Conservation (phyloP, 2,329 filamentous ascomycete species). For the Trichoderma sp. region DNA sequence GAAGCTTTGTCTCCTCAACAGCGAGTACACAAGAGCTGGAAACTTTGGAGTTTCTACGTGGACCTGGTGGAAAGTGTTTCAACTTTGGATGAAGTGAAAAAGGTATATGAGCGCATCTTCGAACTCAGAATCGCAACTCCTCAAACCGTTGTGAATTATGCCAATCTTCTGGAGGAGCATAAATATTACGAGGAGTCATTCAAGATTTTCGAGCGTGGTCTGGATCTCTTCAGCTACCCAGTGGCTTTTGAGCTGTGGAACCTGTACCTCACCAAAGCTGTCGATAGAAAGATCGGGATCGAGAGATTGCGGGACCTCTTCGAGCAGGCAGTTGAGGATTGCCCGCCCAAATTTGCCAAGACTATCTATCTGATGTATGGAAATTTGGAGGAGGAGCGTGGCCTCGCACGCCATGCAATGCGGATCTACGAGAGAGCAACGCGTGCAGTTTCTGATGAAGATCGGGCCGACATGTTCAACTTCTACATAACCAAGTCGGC, state of each 20-base stretch:
- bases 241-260: constrained; percentile 99
- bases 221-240: constrained; percentile 98
- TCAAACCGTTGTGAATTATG: constrained; percentile 98
- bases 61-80: constrained; percentile 95
- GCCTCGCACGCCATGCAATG: constrained; percentile 94
- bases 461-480: constrained; percentile 96
- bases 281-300: constrained; percentile 93
- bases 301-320: constrained; percentile 93
- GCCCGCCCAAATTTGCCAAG: constrained; percentile 94
- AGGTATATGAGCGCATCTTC: constrained; percentile 96
- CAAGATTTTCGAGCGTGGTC: constrained; percentile 93
- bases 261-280: constrained; percentile 93
- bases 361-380: constrained; percentile 98
- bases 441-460: constrained; percentile 89
- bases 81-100: constrained; percentile 86
- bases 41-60: constrained; percentile 98
- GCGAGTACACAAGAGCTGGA: constrained; percentile 98
- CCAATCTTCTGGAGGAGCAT: constrained; percentile 90
- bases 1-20: constrained; percentile 92
- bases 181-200: constrained; percentile 97
- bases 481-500: constrained; percentile 99
- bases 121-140: constrained; percentile 97
- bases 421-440: constrained; percentile 98
- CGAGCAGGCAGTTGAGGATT: constrained; percentile 93
- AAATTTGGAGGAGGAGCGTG: constrained; percentile 92